Evolutionary conservation across 2,329 filamentous ascomycete genomes (phyloP).

Genomic region (Byssothecium circinans): DNA sequence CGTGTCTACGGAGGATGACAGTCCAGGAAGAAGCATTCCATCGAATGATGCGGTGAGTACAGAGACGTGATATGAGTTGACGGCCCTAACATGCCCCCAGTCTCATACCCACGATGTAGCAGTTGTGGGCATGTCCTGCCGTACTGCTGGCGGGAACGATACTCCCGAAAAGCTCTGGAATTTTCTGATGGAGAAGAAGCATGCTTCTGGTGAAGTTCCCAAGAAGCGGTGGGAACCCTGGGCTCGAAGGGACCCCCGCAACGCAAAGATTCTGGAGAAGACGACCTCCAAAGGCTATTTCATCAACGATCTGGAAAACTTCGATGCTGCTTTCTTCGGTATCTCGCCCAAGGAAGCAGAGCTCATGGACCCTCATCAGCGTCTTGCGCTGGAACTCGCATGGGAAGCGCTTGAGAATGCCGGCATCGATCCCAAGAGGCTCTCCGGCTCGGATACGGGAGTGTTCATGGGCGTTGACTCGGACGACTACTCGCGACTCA

Average conservation of each 20-base stretch:
- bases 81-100: neutral
- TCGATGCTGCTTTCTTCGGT: conserved; percentile 40
- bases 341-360: conserved; percentile 26
- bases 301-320: conserved; percentile 30
- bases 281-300: conserved; percentile 16
- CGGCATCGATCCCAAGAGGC: conserved; percentile 27
- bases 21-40: neutral
- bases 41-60: neutral
- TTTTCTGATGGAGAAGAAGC: conserved; percentile 15
- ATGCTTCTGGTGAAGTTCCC: conserved; percentile 9
- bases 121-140: conserved; percentile 16
- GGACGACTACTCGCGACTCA: conserved; percentile 15
- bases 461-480: conserved; percentile 21
- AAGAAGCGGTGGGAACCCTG: conserved; percentile 11
- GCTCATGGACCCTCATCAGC: conserved; percentile 31
- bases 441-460: conserved; percentile 24
- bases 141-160: conserved; percentile 12
- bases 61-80: neutral
- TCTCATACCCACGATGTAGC: conserved; percentile 6
- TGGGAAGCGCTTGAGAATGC: conserved; percentile 45
- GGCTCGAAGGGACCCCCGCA: conserved; percentile 2
- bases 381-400: conserved; percentile 26
- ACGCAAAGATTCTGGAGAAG: conserved; percentile 7
- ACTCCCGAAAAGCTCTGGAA: conserved; percentile 16
- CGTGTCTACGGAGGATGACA: neutral